A percentile compares a stretch with the other conserved stretches of the same genome.
phyloP scores from a whole-genome alignment of 2,329 filamentous ascomycete species.

The Ceratocystis albifundus region DNA sequence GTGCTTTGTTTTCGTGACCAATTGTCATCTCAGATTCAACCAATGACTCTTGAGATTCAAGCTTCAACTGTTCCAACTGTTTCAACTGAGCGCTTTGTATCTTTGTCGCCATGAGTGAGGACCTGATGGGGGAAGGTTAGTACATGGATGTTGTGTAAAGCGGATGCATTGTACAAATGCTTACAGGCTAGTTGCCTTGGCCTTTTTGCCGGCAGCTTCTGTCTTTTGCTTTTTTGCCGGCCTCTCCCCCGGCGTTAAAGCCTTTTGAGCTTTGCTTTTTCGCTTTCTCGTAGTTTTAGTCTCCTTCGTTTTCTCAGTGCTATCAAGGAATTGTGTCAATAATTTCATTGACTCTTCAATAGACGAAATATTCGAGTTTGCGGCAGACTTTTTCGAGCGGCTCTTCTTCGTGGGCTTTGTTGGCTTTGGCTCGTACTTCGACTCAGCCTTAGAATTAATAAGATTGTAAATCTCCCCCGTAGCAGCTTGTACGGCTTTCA shows the following conservation, averaged over 20 bases:
- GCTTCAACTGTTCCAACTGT: slow-evolving; percentile 12
- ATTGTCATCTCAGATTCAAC: slow-evolving; percentile 16
- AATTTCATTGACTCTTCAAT: background rate
- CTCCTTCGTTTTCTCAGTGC: background rate
- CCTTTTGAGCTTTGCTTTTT: background rate
- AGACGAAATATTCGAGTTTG: background rate
- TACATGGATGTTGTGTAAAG: background rate
- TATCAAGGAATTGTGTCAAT: slow-evolving; percentile 1
- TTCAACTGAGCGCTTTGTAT: slow-evolving; percentile 16
- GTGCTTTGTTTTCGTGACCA: slow-evolving; percentile 10
- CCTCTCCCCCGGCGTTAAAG: background rate
- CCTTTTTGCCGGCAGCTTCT: background rate
- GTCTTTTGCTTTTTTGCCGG: slow-evolving; percentile 17
- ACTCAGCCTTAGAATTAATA: background rate
- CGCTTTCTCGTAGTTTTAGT: no score
- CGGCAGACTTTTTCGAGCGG: background rate
- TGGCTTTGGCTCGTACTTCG: background rate
- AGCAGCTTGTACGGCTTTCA: background rate
- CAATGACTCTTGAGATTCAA: slow-evolving; percentile 3
- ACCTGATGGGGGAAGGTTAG: slow-evolving; percentile 1
- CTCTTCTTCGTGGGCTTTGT: background rate
- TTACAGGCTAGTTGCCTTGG: slow-evolving; percentile 11
- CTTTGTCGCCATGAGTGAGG: slow-evolving; percentile 13
- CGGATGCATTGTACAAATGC: background rate
- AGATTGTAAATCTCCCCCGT: background rate